Percentiles rank a stretch among this genome's conserved stretches.
Conservation (phyloP, 306 rosid genomes). For the Pterocarpus santalinus region DNA sequence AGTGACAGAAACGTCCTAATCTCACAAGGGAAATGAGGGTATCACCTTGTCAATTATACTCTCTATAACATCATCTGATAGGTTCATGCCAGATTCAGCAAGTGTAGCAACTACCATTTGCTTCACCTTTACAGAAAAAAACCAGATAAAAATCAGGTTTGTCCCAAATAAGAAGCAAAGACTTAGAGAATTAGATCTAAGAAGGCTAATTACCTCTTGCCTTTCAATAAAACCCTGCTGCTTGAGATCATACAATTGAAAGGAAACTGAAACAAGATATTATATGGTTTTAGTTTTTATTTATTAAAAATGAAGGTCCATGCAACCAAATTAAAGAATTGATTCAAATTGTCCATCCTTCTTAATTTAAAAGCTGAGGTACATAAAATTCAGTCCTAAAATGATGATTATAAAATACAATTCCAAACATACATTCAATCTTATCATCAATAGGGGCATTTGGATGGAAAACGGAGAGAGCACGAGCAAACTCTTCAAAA, state of each 20-base stretch:
- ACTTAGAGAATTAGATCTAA: background rate
- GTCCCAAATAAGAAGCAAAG: slow-evolving; percentile 13
- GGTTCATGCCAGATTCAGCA: slow-evolving; percentile 99
- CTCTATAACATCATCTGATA: slow-evolving; percentile 95
- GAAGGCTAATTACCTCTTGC: slow-evolving; percentile 81
- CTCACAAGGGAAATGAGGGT: background rate
- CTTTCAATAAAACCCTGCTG: slow-evolving; percentile 98
- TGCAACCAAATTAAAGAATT: slow-evolving; percentile 20
- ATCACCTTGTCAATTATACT: slow-evolving; percentile 97
- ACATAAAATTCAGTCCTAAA: slow-evolving; percentile 18
- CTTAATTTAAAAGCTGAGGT: slow-evolving; percentile 20
- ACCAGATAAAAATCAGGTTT: slow-evolving; percentile 17
- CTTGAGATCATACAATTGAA: slow-evolving; percentile 98
- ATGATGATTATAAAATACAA: background rate
- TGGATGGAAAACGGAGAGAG: slow-evolving; percentile 96
- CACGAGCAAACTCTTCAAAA: slow-evolving; percentile 98
- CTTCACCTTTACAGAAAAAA: slow-evolving; percentile 71
- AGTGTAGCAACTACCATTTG: slow-evolving; percentile 99
- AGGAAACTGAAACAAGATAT: slow-evolving; percentile 78
- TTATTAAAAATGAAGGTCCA: slow-evolving; percentile 3
- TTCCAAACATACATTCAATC: slow-evolving; percentile 75
- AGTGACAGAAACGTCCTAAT: slow-evolving; percentile 10
- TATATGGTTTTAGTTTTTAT: slow-evolving; percentile 11
- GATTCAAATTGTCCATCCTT: background rate
- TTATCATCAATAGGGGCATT: slow-evolving; percentile 96